Evolutionary conservation across 495 filamentous ascomycete genomes (phyloP), one percentile per base, ranked within the genome.

Genomic region (Viridothelium virens): DNA sequence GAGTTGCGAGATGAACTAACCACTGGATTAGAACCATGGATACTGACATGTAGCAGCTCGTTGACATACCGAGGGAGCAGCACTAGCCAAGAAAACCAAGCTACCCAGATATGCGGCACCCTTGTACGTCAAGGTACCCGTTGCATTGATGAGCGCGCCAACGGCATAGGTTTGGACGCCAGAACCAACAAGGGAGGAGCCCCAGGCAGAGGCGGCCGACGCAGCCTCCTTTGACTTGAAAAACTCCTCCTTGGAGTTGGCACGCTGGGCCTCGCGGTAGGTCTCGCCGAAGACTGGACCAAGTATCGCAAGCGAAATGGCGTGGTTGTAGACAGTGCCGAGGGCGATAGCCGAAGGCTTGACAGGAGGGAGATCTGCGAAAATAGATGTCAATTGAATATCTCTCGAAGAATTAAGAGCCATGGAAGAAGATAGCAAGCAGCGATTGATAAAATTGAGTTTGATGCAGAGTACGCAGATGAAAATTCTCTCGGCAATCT

Each of bases 321-420:
- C 87, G 79, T 98, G 93, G 82, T 89, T 96, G 86, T 96, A 98
- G 77, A 91, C 76, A 48, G 94, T 96, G 77, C 94, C 94, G 71
- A 97, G 85, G 70, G 93, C 94, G 74, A 98, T 96, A 68, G 94
- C 94, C 62, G 93, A 97, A 62, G 94, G 94, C 87, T 96, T 97
- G 73, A 98, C 94, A 53, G 94, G 84, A 71, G 94, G 94, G 67
- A 98, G 86, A 74, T 97, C 91, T 96, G 72, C 18, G 11, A 18
- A 31, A 36, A 7, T 9, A 7, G 53, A 36, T 7, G 53, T 59
- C 53, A 36, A 14, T 59, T 14, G 31, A 7, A 34, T 10, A 14
- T 34, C 7, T 31, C 11, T 16, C 11, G 48, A 53, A 53, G 41
- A 53, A 18, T n/a, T 53, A 18, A 18, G n/a, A 53, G 9, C 10